Evolutionary conservation across 1,139 yeast genomes (phyloP).

Genomic region (Hansenula anomala): DNA sequence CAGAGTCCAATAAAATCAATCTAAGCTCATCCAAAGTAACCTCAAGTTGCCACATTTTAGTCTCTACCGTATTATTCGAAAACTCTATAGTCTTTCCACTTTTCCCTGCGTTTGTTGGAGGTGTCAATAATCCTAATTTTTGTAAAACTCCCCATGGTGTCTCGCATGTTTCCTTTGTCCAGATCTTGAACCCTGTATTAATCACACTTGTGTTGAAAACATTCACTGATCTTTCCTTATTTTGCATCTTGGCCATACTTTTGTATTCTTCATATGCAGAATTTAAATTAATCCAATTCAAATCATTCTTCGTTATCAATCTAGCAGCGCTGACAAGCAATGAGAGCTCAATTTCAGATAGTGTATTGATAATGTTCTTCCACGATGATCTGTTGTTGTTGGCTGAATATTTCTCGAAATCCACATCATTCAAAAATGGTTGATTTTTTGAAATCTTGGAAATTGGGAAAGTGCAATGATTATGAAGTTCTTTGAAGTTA

Average conservation of each 20-base stretch:
- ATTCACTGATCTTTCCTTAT: constrained; percentile 38
- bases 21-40: constrained; percentile 41
- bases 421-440: constrained; percentile 33
- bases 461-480: constrained; percentile 44
- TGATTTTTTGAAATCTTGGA: constrained; percentile 24
- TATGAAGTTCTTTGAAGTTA: constrained; percentile 53
- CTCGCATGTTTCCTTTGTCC: constrained; percentile 44
- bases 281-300: constrained; percentile 63
- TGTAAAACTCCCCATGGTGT: constrained; percentile 52
- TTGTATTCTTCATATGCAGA: constrained; percentile 73
- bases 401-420: constrained; percentile 26
- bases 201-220: constrained; percentile 26
- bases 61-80: constrained; percentile 32
- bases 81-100: constrained; percentile 22
- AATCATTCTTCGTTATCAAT: constrained; percentile 53
- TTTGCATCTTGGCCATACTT: constrained; percentile 44
- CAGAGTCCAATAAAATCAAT: constrained; percentile 29
- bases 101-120: constrained; percentile 10
- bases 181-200: constrained; percentile 31
- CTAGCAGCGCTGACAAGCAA: constrained; percentile 72
- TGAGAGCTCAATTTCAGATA: constrained; percentile 68
- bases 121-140: constrained; percentile 22
- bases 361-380: constrained; percentile 29
- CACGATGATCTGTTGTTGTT: constrained; percentile 24
- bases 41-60: constrained; percentile 44